These are phyloP conservation scores for Paralagenidium karlingii DNA, from an alignment of 352 stramenopile genomes.

Conservation along the genomic window DNA sequence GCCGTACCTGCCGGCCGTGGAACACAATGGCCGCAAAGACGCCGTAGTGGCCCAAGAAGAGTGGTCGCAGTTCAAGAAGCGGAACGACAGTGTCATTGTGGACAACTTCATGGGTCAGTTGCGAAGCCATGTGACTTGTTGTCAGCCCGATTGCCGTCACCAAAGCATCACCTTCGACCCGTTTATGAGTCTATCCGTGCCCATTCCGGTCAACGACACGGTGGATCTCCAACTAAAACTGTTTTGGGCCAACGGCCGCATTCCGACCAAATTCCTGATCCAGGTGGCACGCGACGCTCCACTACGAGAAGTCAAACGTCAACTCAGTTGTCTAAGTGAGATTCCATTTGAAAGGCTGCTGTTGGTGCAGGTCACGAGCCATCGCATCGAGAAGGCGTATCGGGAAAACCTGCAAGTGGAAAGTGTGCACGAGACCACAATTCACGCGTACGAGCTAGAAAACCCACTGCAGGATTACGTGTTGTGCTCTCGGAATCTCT, in stretches of 20 bases:
- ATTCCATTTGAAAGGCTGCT: conserved; percentile 37
- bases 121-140: conserved; percentile 79
- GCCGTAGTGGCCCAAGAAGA: conserved; percentile 56
- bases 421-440: conserved; percentile 24
- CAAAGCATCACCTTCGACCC: conserved; percentile 84
- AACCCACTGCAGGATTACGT: conserved; percentile 42
- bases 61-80: conserved; percentile 74
- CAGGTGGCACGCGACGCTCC: conserved; percentile 33
- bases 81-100: conserved; percentile 88
- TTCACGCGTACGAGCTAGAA: conserved; percentile 87
- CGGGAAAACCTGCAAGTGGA: conserved; percentile 26
- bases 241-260: conserved; percentile 54
- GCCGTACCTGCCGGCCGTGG: conserved; percentile 60
- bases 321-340: conserved; percentile 31
- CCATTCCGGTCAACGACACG: conserved; percentile 63
- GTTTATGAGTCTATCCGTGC: conserved; percentile 83
- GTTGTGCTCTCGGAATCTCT: conserved; percentile 47
- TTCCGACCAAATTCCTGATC: conserved; percentile 66
- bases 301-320: conserved; percentile 42
- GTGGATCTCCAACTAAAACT: conserved; percentile 44
- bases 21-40: conserved; percentile 56
- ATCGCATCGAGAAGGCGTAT: conserved; percentile 49
- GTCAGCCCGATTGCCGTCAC: conserved; percentile 50
- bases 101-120: conserved; percentile 87
- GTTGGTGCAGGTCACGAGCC: conserved; percentile 59